Evolutionary conservation across 163 green algal species (phyloP), one percentile per base, ranked within the genome.

Genomic region (Volvox carteri): DNA sequence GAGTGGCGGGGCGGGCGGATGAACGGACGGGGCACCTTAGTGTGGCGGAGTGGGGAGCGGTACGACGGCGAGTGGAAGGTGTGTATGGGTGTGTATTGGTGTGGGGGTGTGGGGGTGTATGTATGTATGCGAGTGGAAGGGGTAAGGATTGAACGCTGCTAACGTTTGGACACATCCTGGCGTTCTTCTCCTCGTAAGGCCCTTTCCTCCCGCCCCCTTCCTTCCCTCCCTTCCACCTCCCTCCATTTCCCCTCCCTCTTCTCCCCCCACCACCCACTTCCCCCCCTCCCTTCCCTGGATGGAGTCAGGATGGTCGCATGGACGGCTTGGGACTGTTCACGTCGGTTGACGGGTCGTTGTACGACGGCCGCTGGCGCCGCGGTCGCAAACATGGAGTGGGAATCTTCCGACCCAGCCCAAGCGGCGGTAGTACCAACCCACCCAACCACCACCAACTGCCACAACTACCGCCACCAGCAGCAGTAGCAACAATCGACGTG

Each of bases 51-150:
- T 42, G 95, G 97, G 3, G 97, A 99, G 86, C 91, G 96, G 11
- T 99, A 99, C 86, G 98, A 99, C 85, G 98, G 98, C 8, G 95
- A 99, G 80, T 99, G 96, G 95, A 93, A 95, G 91, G 92, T 95
- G 87, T 46, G 33, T 23, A 9, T 33, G 8, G 11, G 65, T 48
- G 19, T 58, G 48, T 58, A 14, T 72, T 72, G 23, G 60, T 30
- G 4, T 39, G 25, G 23, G 11, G 23, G 11, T 14, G 48, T 58
- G 48, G 11, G 48, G 11, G 48, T 58, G 48, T 58, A 58, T 58
- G 14, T 58, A 14, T 58, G 48, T 58, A 14, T 14, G 14, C 14
- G 48, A 23, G 48, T 58, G 48, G n/a, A n/a, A n/a, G n/a, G n/a
- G n/a, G n/a, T n/a, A n/a, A n/a, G n/a, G n/a, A n/a, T n/a, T n/a